A percentile compares a stretch with the other conserved stretches of the same genome.
Conservation (phyloP, 2,329 filamentous ascomycete genomes). For the Fusarium staphyleae region DNA sequence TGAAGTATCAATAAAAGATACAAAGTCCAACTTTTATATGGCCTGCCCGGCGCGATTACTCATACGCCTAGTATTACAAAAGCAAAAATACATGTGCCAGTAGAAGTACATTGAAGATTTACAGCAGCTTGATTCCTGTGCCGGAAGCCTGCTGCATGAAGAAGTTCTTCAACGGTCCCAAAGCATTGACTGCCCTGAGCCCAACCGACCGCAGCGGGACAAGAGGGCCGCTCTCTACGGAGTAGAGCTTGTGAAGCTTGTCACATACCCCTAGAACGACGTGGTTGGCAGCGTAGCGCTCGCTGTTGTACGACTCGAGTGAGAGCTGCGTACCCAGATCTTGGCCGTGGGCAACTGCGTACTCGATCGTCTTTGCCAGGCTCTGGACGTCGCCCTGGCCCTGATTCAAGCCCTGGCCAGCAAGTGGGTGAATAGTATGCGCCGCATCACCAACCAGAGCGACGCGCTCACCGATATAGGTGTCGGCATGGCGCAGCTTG, state of each 20-base stretch:
- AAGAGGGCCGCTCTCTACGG: slow-evolving; percentile 78
- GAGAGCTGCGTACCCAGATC: slow-evolving; percentile 83
- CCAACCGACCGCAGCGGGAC: slow-evolving; percentile 82
- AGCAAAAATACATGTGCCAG: slow-evolving; percentile 12
- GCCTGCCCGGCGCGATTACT: slow-evolving; percentile 16
- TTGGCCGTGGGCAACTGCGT: slow-evolving; percentile 81
- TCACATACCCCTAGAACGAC: slow-evolving; percentile 81
- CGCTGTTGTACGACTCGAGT: slow-evolving; percentile 80
- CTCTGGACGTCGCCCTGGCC: slow-evolving; percentile 89
- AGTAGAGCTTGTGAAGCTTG: slow-evolving; percentile 92
- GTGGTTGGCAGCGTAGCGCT: slow-evolving; percentile 84
- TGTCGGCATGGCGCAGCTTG: slow-evolving; percentile 90
- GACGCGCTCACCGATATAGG: slow-evolving; percentile 88
- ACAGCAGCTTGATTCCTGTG: slow-evolving; percentile 57
- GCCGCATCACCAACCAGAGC: slow-evolving; percentile 94
- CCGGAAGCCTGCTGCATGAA: slow-evolving; percentile 79
- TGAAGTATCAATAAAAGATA: slow-evolving; percentile 40
- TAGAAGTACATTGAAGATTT: not conserved
- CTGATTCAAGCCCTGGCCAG: slow-evolving; percentile 92
- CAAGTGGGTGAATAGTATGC: slow-evolving; percentile 93
- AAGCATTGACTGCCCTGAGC: slow-evolving; percentile 74
- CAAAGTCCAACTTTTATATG: slow-evolving; percentile 25
- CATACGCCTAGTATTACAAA: slow-evolving; percentile 30
- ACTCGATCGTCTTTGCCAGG: slow-evolving; percentile 75
- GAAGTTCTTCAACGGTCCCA: slow-evolving; percentile 80